Conservation (phyloP, 768 basidiomycete genomes). For the Phlegmacium glaucopus region DNA sequence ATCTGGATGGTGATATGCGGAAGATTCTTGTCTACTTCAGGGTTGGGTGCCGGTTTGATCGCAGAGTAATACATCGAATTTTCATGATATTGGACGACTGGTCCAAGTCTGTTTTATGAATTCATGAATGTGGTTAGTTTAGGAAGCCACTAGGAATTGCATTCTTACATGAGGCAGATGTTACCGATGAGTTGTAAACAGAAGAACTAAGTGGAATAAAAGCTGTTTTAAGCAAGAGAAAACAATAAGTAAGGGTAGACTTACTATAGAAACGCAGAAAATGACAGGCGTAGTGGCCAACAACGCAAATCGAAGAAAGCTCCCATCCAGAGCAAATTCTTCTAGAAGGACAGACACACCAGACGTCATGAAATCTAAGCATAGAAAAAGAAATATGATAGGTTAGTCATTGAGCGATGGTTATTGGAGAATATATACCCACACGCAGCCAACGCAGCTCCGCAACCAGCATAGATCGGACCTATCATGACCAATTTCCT, state of each 20-base stretch:
- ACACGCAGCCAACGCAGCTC: constrained; percentile 63
- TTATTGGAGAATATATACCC: constrained; percentile 17
- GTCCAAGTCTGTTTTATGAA: constrained; percentile 53
- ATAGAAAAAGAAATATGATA: constrained; percentile 11
- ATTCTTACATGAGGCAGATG: constrained; percentile 48
- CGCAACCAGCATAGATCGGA: constrained; percentile 68
- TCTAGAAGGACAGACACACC: constrained; percentile 59
- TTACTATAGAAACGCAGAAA: constrained; percentile 72
- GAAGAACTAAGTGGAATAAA: constrained; percentile 56
- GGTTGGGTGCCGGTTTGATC: constrained; percentile 59
- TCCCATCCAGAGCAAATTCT: constrained; percentile 66
- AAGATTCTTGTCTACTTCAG: constrained; percentile 62
- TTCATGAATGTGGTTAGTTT: constrained; percentile 19
- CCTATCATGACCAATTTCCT: constrained; percentile 57
- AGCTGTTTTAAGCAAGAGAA: not conserved
- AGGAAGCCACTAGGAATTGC: not conserved
- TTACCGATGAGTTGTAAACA: constrained; percentile 69
- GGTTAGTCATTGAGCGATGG: not conserved
- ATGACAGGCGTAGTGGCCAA: constrained; percentile 64
- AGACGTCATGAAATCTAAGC: constrained; percentile 57
- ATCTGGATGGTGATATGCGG: constrained; percentile 81
- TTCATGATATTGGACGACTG: constrained; percentile 79
- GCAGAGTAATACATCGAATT: constrained; percentile 85
- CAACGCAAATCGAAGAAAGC: constrained; percentile 61
- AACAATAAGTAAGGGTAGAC: constrained; percentile 20